phyloP scores from a whole-genome alignment of 75 land plant genomes.

The Selaginella moellendorffii region DNA sequence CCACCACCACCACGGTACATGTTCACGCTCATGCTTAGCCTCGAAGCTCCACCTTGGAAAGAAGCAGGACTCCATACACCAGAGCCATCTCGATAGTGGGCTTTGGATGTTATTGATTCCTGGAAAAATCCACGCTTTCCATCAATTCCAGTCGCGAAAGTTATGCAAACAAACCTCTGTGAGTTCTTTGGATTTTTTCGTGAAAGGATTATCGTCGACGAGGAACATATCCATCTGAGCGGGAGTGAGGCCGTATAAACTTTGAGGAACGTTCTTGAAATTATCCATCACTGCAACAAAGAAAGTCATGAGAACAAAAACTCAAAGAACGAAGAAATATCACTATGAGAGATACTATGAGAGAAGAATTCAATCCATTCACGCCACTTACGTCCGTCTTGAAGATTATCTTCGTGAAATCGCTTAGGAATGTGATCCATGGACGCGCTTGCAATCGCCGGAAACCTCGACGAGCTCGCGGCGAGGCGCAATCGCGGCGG shows the following conservation, averaged over 20 bases:
- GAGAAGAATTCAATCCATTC: background rate
- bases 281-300: conserved; percentile 55
- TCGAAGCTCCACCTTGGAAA: conserved; percentile 33
- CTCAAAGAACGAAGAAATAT: background rate
- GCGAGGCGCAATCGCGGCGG: background rate
- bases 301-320: background rate
- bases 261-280: conserved; percentile 58
- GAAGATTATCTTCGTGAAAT: conserved; percentile 53
- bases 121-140: conserved; percentile 13
- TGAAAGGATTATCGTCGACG: conserved; percentile 55
- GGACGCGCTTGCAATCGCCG: conserved; percentile 1
- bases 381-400: conserved; percentile 46
- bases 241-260: conserved; percentile 50
- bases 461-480: background rate
- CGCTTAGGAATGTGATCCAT: conserved; percentile 69
- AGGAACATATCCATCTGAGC: conserved; percentile 84
- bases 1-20: conserved; percentile 66
- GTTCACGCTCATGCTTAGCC: conserved; percentile 58
- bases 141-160: background rate
- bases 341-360: background rate
- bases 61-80: conserved; percentile 51
- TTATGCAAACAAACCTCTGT: conserved; percentile 35
- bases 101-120: conserved; percentile 68
- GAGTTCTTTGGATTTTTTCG: conserved; percentile 39
- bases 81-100: conserved; percentile 40